Evolutionary conservation across 208 protist genomes (phyloP).

Genomic region (Leishmania braziliensis): DNA sequence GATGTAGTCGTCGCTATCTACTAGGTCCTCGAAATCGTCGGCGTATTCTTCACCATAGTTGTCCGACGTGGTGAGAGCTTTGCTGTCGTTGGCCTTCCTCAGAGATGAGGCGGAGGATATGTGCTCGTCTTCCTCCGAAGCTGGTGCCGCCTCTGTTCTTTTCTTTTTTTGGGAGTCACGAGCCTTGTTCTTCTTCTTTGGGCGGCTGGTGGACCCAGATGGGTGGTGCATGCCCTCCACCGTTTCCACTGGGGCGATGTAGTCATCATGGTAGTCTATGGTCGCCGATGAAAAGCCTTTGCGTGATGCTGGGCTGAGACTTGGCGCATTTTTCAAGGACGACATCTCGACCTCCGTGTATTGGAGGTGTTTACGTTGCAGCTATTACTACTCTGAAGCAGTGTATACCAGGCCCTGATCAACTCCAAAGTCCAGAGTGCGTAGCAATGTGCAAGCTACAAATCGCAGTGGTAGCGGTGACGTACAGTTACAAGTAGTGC

Average conservation of each 20-base stretch:
- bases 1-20: conserved; percentile 66
- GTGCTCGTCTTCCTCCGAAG: conserved; percentile 8
- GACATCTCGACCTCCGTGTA: conserved; percentile 4
- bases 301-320: conserved; percentile 35
- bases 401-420: background rate
- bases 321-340: conserved; percentile 45
- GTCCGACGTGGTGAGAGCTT: conserved; percentile 10
- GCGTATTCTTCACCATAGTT: conserved; percentile 40
- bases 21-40: conserved; percentile 40
- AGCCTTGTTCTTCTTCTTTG: conserved; percentile 40
- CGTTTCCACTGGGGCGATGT: conserved; percentile 34
- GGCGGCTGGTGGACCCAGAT: conserved; percentile 18
- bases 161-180: conserved; percentile 28
- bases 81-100: conserved; percentile 22
- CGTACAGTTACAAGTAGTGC: background rate
- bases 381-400: background rate
- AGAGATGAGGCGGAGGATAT: conserved; percentile 20
- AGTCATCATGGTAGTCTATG: conserved; percentile 59
- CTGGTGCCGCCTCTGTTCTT: conserved; percentile 24
- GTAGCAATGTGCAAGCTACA: background rate
- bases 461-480: background rate
- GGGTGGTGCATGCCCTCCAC: conserved; percentile 19
- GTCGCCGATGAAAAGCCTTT: conserved; percentile 30
- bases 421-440: background rate
- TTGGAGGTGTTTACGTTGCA: background rate